phyloP scores from a whole-genome alignment of 495 filamentous ascomycete genomes.

The Lophiostoma macrostomum region DNA sequence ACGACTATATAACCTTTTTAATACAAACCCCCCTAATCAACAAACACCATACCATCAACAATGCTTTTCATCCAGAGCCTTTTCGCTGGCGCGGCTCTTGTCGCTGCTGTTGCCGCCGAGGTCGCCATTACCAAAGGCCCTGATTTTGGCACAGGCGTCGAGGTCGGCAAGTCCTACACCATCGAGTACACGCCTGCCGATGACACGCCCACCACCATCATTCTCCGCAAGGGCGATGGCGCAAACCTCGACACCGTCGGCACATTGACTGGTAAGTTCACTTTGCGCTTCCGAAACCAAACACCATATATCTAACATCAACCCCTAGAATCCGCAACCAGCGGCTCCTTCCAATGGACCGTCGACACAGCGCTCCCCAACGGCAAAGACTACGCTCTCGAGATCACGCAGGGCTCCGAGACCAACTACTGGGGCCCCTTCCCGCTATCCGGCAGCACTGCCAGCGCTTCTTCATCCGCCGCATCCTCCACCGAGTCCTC shows the following conservation, averaged over 20 bases:
- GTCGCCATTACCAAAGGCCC: slow-evolving; percentile 35
- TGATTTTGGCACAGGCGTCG: slow-evolving; percentile 7
- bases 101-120: slow-evolving; percentile 33
- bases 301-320: neutral
- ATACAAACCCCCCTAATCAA: slow-evolving; percentile 15
- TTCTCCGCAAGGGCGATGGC: slow-evolving; percentile 34
- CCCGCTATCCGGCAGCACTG: slow-evolving; percentile 32
- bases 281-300: neutral
- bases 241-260: slow-evolving; percentile 31
- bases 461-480: neutral
- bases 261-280: slow-evolving; percentile 33
- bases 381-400: slow-evolving; percentile 37
- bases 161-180: slow-evolving; percentile 14
- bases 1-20: slow-evolving; percentile 4
- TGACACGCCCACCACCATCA: slow-evolving; percentile 36
- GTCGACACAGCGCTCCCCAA: slow-evolving; percentile 28
- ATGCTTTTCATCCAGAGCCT: slow-evolving; percentile 40
- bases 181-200: slow-evolving; percentile 30
- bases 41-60: neutral
- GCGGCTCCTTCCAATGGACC: slow-evolving; percentile 35
- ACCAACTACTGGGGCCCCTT: slow-evolving; percentile 42
- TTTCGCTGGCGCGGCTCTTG: slow-evolving; percentile 34
- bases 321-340: slow-evolving; percentile 13
- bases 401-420: slow-evolving; percentile 37
- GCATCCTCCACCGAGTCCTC: slow-evolving; percentile 11